Base-by-base conservation (phyloP, 306 rosid genomes). In the Vachellia pachyceras region DNA sequence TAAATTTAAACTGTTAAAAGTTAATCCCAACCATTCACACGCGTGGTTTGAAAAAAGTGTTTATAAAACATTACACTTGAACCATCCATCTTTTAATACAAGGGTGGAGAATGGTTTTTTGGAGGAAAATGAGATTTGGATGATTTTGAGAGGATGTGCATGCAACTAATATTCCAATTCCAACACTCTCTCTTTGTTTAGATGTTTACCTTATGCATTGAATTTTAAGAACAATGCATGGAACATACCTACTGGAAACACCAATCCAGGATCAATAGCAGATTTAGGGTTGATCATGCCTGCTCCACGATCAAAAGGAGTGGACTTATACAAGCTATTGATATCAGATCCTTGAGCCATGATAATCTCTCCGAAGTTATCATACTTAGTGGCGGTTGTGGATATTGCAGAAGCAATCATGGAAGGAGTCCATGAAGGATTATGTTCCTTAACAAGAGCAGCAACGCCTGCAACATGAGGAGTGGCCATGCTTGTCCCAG, bases 401-500 rank as follows among this genome's bases (percentile, higher is more conserved):
- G 94, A 75, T 82, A 95, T 88, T 49, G 94, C 94, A 65, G 98
- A 93, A 60, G 96, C 90, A 75, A 91, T 86, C 97, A 93, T 91
- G 25, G 99, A 91, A 77, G 99, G 94, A 81, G 84, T 91, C 99
- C 97, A 95, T 54, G 74, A 85, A 77, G 99, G 98, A 82, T 93
- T 84, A 36, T 81, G 47, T 78, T 95, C 98, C 91, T 90, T 88
- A 20, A 93, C 83, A n/a, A 95, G 92, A 73, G 99, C 98, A 44
- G 98, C 98, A 36, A 91, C 87, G 52, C 97, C 99, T n/a, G 90
- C 93, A 18, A 93, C 89, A 78, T 95, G 97, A 82, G 98, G 96
- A 23, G 94, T 79, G 49, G 97, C 94, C 99, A 95, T 95, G 82
- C 99, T 95, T 79, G 97, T 95, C 11, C 99, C 97, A 71, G 99